Evolutionary conservation across 192 early-diverging fungal species (phyloP).

Genomic region (Coemansia sp.): DNA sequence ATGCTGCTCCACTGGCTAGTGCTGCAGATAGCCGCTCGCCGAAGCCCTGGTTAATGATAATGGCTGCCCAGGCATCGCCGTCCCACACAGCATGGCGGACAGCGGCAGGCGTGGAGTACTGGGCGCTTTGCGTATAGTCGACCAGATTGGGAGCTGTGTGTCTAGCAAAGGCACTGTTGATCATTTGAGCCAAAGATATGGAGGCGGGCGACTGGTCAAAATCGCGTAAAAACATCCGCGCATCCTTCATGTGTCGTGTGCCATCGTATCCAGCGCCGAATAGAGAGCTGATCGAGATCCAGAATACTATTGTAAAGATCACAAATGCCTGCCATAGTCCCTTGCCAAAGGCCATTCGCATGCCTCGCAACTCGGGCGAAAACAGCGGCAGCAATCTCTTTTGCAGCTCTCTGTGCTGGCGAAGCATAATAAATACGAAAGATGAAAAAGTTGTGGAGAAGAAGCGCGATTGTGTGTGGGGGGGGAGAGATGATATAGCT

Average conservation of each 20-base stretch:
- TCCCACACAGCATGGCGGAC: conserved; percentile 40
- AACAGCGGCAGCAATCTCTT: conserved; percentile 43
- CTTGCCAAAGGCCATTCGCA: conserved; percentile 46
- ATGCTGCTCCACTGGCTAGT: conserved; percentile 19
- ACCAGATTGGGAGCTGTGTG: conserved; percentile 13
- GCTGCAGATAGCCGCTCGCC: conserved; percentile 26
- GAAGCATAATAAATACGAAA: conserved; percentile 8
- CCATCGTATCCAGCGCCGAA: conserved; percentile 51
- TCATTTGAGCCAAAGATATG: conserved; percentile 13
- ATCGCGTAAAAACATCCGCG: conserved; percentile 25
- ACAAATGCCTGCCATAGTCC: conserved; percentile 35
- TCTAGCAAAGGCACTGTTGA: conserved; percentile 16
- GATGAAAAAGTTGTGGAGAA: neutral
- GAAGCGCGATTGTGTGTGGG: neutral
- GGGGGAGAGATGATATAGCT: neutral
- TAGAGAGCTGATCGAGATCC: conserved; percentile 45
- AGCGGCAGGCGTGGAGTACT: conserved; percentile 3
- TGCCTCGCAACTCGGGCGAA: conserved; percentile 45
- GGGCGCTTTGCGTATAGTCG: conserved; percentile 11
- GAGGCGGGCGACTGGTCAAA: conserved; percentile 32
- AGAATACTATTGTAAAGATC: conserved; percentile 43
- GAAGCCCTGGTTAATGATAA: conserved; percentile 46
- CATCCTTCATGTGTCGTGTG: conserved; percentile 44
- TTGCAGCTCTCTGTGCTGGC: conserved; percentile 38
- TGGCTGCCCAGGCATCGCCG: conserved; percentile 39